Evolutionary conservation across 2,329 filamentous ascomycete species (phyloP).

Genomic region (Exophiala sideris): DNA sequence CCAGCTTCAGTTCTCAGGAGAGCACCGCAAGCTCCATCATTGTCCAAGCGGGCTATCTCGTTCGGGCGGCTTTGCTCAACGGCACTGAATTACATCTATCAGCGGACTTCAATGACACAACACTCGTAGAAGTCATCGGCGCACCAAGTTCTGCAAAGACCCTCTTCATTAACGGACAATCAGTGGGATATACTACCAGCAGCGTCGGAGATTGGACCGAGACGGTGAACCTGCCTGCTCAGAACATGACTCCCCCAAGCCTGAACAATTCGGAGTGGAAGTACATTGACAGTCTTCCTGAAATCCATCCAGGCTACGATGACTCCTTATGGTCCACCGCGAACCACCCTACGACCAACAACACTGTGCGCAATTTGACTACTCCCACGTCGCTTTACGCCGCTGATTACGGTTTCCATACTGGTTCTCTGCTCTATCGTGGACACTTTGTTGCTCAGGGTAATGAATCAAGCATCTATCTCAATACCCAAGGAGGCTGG

Average conservation of each 20-base stretch:
- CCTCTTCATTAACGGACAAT: conserved; percentile 43
- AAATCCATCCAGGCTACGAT: conserved; percentile 62
- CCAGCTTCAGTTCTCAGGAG: conserved; percentile 34
- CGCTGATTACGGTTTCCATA: conserved; percentile 71
- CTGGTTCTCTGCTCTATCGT: conserved; percentile 66
- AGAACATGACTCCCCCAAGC: conserved; percentile 54
- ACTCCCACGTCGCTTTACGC: conserved; percentile 67
- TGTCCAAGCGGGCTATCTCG: conserved; percentile 43
- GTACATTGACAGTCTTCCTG: conserved; percentile 67
- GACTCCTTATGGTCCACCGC: conserved; percentile 66
- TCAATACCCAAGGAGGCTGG: conserved; percentile 63
- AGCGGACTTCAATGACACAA: conserved; percentile 70
- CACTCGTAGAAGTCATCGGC: conserved; percentile 65
- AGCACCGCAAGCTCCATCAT: conserved; percentile 35
- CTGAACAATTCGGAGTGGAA: conserved; percentile 64
- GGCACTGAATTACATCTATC: conserved; percentile 59
- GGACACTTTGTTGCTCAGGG: conserved; percentile 64
- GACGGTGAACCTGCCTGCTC: conserved; percentile 50
- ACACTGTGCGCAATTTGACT: conserved; percentile 50
- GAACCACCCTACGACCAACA: conserved; percentile 57
- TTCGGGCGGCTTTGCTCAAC: conserved; percentile 50
- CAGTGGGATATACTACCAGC: neutral
- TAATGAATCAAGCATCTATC: conserved; percentile 49
- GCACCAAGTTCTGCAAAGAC: conserved; percentile 52
- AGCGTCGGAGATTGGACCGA: conserved; percentile 32